These are phyloP conservation scores for Vitis vinifera DNA, from an alignment of 164 flowering plant species.

Conservation along the genomic window DNA sequence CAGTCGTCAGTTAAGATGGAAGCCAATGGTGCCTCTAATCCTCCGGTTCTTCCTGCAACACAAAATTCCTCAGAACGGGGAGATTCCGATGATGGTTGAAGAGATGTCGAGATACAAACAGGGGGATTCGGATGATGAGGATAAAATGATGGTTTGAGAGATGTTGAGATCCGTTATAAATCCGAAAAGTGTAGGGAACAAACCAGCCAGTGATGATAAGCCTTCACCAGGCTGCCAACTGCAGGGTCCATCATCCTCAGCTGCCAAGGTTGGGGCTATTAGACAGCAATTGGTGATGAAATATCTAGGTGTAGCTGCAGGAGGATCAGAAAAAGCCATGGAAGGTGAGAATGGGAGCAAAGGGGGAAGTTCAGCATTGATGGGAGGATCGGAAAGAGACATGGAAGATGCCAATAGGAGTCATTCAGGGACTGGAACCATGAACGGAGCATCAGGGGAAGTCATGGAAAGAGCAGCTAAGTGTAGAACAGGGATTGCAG, in stretches of 20 bases:
- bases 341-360: not conserved
- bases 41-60: slow-evolving; percentile 1
- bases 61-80: not conserved
- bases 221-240: too few relatives aligned
- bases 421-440: not conserved
- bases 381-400: not conserved
- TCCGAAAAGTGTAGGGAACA: too few relatives aligned
- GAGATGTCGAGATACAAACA: not conserved
- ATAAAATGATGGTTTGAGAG: not conserved
- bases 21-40: not conserved
- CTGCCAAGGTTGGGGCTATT: too few relatives aligned
- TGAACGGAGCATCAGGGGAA: not conserved
- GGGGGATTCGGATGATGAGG: not conserved
- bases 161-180: not conserved
- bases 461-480: not conserved
- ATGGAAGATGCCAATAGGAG: not conserved
- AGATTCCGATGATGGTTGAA: too few relatives aligned
- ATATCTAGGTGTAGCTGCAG: not conserved
- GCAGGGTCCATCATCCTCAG: too few relatives aligned
- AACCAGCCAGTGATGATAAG: too few relatives aligned
- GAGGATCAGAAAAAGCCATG: too few relatives aligned
- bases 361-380: not conserved
- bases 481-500: not conserved
- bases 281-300: too few relatives aligned
- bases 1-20: not conserved